Base-by-base conservation (phyloP, 192 early-diverging fungal species). In the Chytriomyces sp. region DNA sequence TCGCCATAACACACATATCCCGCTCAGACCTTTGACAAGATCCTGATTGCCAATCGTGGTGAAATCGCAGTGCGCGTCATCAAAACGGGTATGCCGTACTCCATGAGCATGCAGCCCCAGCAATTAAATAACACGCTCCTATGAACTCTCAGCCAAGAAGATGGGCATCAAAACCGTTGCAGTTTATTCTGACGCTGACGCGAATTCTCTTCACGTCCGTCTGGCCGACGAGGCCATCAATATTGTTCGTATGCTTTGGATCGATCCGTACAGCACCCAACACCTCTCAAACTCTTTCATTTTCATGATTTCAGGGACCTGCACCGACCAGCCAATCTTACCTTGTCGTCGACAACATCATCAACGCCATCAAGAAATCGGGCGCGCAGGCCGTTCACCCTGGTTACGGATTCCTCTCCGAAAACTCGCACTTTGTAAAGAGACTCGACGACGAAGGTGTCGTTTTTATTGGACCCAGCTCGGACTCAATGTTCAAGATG, bases 121-220 rank as follows among this genome's bases (percentile, higher is more conserved):
- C 43, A 45, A 11, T 45, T 72, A 9, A n/a, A 20, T 57, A n/a
- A 20, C 53, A 13, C 20, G 13, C 13, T 57, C n/a, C 23, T 10
- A 9, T 16, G 57, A 11, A 47, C 7, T 9, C 45, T 44, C 72
- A 83, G 96, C 96, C 53, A 88, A 89, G 69, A 95, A 93, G 78
- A 93, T 98, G 91, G 95, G 95, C 65, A 96, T 98, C 81, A 90
- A 93, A 80, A 97, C 96, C 3, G 95, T 98, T 0, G 94, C 96
- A 7, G 89, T 98, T 46, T 94, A 98, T 88, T 96, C 94, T 0
- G 94, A 95, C 79, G 92, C 93, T 24, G 96, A 98, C 84, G 92
- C 89, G 46, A 92, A 92, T 80, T 87, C 93, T 9, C 85, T 93
- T 66, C 94, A 95, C 86, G 96, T 98, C 48, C 88, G 88, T 73